Conservation (phyloP, 768 basidiomycete genomes). For the Agaricus sinodeliciosus region DNA sequence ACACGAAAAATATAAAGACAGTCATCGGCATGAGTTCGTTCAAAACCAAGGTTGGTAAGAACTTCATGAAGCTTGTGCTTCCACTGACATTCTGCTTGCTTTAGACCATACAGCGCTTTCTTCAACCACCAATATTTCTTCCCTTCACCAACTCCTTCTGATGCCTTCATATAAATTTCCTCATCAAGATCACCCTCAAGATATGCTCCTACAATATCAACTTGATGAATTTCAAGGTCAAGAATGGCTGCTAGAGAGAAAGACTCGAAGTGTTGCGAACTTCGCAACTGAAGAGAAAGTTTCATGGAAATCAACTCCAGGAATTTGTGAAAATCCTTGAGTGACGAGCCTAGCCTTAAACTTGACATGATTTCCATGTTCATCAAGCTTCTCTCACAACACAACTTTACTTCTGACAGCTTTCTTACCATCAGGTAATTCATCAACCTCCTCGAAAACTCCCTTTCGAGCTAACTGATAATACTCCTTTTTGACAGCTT, state of each 20-base stretch:
- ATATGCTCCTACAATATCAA: no score
- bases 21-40: no score
- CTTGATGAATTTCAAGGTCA: no score
- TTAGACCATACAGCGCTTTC: slow-evolving; percentile 25
- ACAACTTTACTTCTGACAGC: slow-evolving; percentile 16
- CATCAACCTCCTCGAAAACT: no score
- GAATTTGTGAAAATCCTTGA: slow-evolving; percentile 20
- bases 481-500: no score
- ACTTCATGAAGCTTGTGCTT: slow-evolving; percentile 16
- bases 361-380: slow-evolving; percentile 13
- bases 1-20: not conserved
- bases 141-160: slow-evolving; percentile 13
- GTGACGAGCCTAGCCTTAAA: slow-evolving; percentile 21
- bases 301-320: slow-evolving; percentile 28
- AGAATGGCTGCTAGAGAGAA: no score
- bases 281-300: no score
- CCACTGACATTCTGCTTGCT: slow-evolving; percentile 26
- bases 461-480: no score
- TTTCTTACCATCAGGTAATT: no score
- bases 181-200: no score
- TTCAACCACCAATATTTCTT: not conserved
- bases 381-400: slow-evolving; percentile 17
- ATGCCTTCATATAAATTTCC: slow-evolving; percentile 21
- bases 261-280: no score
- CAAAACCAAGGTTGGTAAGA: slow-evolving; percentile 11